Base-by-base conservation (phyloP, 2,329 filamentous ascomycete genomes). In the Pseudocercospora cruenta region DNA sequence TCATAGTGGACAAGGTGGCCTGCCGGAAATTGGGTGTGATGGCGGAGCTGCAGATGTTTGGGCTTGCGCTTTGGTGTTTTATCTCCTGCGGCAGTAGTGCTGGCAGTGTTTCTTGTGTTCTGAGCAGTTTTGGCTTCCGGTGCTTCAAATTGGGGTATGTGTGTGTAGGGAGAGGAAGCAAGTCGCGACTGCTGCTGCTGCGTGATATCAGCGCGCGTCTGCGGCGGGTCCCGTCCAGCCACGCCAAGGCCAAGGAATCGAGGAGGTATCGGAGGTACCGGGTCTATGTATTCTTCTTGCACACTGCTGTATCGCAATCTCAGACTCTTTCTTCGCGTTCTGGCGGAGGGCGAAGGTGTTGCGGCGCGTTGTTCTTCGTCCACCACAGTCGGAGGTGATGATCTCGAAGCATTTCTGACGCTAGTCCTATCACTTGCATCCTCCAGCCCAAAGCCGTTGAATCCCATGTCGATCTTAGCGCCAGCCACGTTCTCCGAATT, bases 381-480 rank as follows among this genome's bases (percentile, higher is more conserved):
- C 58, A 58, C 28, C 19, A 14, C 36, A 9, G 55, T 31, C n/a
- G 55, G 55, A 16, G 31, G 22, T 43, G 55, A 43, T 58, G 55
- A 43, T 43, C 31, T 36, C 55, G 55, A 43, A 58, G 31, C 55
- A 12, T 22, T 39, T 16, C 31, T 39, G n/a, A n/a, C 55, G 55
- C 55, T 58, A 58, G 55, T 43, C 55, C 28, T n/a, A 43, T 58
- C 55, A 43, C 55, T 43, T 39, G 55, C 55, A 58, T 58, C 55
- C 55, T 39, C 55, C 55, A 58, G 55, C 31, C 55, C 55, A 58
- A 43, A 22, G 55, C 55, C 55, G 55, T 58, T 58, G 55, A 12
- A 14, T 22, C 33, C 55, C 12, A 36, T 19, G 31, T 31, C 55
- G 19, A 43, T 43, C 31, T 24, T 43, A 24, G 55, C 31, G 28